A percentile compares a stretch with the other conserved stretches of the same genome.
These are phyloP conservation scores for Sextonia rubra DNA, from an alignment of 164 flowering plant species.

Conservation along the genomic window DNA sequence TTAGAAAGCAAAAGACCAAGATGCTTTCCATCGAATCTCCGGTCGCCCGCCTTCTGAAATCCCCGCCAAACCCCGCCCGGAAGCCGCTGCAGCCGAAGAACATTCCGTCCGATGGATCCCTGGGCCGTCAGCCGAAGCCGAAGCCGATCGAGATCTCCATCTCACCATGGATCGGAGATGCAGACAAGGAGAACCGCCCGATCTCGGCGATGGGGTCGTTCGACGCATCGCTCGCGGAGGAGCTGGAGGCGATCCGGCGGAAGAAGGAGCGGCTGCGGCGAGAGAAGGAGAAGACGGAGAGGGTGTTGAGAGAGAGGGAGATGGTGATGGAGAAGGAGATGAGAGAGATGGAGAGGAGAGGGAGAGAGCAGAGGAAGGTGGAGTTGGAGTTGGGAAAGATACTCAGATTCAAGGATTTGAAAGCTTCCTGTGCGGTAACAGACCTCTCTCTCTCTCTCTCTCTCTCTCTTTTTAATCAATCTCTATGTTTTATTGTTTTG, in stretches of 20 bases:
- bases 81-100: conserved; percentile 62
- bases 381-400: conserved; percentile 64
- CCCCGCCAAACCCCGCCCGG: conserved; percentile 21
- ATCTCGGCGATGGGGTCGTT: conserved; percentile 3
- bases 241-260: conserved; percentile 56
- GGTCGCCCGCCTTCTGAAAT: conserved; percentile 17
- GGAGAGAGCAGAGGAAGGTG: conserved; percentile 49
- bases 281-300: conserved; percentile 67
- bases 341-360: conserved; percentile 43
- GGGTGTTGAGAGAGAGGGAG: conserved; percentile 49
- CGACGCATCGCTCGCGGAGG: conserved; percentile 72
- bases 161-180: conserved; percentile 6
- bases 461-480: background rate
- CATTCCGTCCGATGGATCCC: background rate
- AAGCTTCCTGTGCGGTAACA: conserved; percentile 32
- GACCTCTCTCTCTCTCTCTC: background rate
- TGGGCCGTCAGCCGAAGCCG: conserved; percentile 13
- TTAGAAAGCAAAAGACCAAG: background rate
- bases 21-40: conserved; percentile 32
- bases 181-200: conserved; percentile 38
- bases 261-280: conserved; percentile 47
- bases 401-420: conserved; percentile 52
- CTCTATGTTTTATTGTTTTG: background rate
- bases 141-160: conserved; percentile 19
- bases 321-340: conserved; percentile 35